These are phyloP conservation scores for Citrullus mucosospermus DNA, from an alignment of 306 rosid genomes.

Conservation along the genomic window DNA sequence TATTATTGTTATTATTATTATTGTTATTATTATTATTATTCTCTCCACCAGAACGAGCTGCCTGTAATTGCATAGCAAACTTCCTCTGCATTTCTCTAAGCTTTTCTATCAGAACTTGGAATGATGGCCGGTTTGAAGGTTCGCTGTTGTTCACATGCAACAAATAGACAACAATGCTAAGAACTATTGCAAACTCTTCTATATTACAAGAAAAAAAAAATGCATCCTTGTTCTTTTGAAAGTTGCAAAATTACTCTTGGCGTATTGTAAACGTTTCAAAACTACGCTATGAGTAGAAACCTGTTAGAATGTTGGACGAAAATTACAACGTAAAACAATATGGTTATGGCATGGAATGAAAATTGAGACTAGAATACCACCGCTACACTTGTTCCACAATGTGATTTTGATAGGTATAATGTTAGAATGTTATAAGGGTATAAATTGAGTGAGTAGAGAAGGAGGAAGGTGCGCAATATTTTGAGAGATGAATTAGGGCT, in stretches of 20 bases:
- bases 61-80: slow-evolving; percentile 60
- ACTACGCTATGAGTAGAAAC: not conserved
- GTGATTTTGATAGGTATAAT: not conserved
- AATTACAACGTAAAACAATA: not conserved
- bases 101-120: slow-evolving; percentile 67
- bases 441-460: too few species aligned
- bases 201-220: too few species aligned
- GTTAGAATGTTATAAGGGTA: too few species aligned
- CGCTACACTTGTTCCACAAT: not conserved
- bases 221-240: too few species aligned
- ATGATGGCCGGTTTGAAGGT: slow-evolving; percentile 67
- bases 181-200: not conserved
- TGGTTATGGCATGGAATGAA: too few species aligned
- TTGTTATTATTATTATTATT: slow-evolving; percentile 13
- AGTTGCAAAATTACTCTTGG: not conserved
- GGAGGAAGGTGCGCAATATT: too few species aligned
- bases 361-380: not conserved
- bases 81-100: slow-evolving; percentile 61
- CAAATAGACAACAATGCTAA: not conserved
- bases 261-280: not conserved
- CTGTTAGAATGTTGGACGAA: not conserved
- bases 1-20: not conserved
- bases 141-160: slow-evolving; percentile 34
- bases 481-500: too few species aligned
- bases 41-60: slow-evolving; percentile 47